Conservation (phyloP, 768 basidiomycete species). For the Mycena filopes region DNA sequence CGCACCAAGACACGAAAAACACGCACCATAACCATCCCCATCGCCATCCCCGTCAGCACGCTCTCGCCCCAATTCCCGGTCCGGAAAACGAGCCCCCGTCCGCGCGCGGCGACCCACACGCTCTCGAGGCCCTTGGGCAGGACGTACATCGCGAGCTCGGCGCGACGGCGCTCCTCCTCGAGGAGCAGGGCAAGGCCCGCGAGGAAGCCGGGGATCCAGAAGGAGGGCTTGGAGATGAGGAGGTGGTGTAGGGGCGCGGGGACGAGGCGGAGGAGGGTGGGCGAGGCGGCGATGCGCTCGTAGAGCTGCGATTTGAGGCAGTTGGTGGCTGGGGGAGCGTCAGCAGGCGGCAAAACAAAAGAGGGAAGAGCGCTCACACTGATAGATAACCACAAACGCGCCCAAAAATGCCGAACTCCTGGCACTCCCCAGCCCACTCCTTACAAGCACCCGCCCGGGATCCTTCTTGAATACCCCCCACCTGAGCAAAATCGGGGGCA, state of each 20-base stretch:
- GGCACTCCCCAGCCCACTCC: constrained; percentile 75
- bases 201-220: constrained; percentile 78
- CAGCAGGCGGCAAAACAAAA: background rate
- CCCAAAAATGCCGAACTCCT: constrained; percentile 91
- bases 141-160: constrained; percentile 92
- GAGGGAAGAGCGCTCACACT: constrained; percentile 59
- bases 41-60: constrained; percentile 21
- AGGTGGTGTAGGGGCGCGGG: constrained; percentile 45
- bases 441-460: constrained; percentile 73
- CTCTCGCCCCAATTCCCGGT: constrained; percentile 77
- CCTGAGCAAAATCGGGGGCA: constrained; percentile 88
- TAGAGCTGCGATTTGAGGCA: constrained; percentile 76
- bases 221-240: constrained; percentile 75
- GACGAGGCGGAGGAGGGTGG: constrained; percentile 32
- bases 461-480: constrained; percentile 70
- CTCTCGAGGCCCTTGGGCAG: constrained; percentile 92
- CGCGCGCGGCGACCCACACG: constrained; percentile 83
- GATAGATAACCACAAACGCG: constrained; percentile 83
- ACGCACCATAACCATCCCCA: constrained; percentile 57
- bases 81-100: constrained; percentile 78
- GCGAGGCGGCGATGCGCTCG: constrained; percentile 51
- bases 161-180: constrained; percentile 88
- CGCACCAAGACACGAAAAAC: constrained; percentile 10
- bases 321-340: constrained; percentile 56
- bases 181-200: constrained; percentile 84